phyloP scores from a whole-genome alignment of 345 rosid genomes.

The Trapa bicornis region DNA sequence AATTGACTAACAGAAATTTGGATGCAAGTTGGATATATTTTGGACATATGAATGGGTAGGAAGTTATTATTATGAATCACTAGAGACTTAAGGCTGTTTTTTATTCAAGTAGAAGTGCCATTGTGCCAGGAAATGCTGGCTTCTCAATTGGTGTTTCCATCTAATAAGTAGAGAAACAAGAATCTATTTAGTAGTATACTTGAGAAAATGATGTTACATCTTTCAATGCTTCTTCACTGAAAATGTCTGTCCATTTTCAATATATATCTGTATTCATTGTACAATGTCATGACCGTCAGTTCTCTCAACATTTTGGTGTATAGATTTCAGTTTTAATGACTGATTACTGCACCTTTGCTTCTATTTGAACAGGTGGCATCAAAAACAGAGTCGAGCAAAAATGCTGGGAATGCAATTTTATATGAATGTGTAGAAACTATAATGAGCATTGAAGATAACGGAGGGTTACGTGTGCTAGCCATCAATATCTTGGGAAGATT shows the following conservation, averaged over 20 bases:
- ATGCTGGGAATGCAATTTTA: conserved; percentile 97
- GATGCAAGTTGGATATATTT: not conserved
- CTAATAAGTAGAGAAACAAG: too few species aligned
- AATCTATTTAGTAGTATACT: too few species aligned
- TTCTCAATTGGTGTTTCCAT: too few species aligned
- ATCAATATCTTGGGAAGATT: conserved; percentile 95
- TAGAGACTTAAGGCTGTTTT: not conserved
- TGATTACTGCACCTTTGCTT: not conserved
- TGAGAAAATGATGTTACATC: too few species aligned
- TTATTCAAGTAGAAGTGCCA: not conserved
- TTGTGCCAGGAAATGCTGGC: not conserved
- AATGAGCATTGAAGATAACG: conserved; percentile 93
- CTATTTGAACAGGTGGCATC: conserved; percentile 70
- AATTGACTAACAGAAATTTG: not conserved
- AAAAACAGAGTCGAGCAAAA: conserved; percentile 93
- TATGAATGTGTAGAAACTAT: conserved; percentile 97
- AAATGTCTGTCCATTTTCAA: too few species aligned
- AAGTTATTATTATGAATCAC: not conserved
- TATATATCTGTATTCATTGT: too few species aligned
- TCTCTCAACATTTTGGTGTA: not conserved
- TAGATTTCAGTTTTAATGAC: not conserved
- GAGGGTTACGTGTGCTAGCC: conserved; percentile 96
- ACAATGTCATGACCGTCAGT: too few species aligned
- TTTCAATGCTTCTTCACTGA: too few species aligned
- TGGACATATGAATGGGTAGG: not conserved